phyloP scores from a whole-genome alignment of 768 basidiomycete species.

The Trametes meyenii region DNA sequence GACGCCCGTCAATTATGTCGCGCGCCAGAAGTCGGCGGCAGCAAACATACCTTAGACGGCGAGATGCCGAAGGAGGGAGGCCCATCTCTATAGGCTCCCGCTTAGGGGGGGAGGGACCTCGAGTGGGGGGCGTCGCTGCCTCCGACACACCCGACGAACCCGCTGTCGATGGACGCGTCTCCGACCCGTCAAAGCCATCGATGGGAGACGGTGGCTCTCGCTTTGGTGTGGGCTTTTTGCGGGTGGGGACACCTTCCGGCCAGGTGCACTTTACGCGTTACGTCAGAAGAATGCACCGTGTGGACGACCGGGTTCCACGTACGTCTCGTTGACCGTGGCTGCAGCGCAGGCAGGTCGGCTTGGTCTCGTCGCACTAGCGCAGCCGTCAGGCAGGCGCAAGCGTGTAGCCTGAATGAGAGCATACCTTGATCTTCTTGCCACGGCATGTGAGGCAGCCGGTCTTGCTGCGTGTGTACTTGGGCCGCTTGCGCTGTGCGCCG shows the following conservation, averaged over 20 bases:
- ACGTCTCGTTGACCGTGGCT: slow-evolving; percentile 85
- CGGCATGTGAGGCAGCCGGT: slow-evolving; percentile 94
- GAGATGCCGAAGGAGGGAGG: slow-evolving; percentile 41
- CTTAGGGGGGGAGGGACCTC: slow-evolving; percentile 60
- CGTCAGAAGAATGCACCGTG: not conserved
- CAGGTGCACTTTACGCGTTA: slow-evolving; percentile 60
- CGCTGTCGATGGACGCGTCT: slow-evolving; percentile 73
- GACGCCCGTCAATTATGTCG: slow-evolving; percentile 10
- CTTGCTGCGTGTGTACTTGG: slow-evolving; percentile 93
- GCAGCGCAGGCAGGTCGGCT: slow-evolving; percentile 86
- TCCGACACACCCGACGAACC: slow-evolving; percentile 75
- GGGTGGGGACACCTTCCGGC: slow-evolving; percentile 76
- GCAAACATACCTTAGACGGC: slow-evolving; percentile 43
- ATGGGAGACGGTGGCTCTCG: slow-evolving; percentile 50
- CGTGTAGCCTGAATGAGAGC: slow-evolving; percentile 19
- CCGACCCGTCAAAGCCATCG: slow-evolving; percentile 41
- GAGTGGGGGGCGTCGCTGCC: slow-evolving; percentile 69
- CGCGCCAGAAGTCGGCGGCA: not conserved
- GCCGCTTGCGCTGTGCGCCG: slow-evolving; percentile 70
- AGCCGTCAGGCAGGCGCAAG: slow-evolving; percentile 4
- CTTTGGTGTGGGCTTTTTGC: slow-evolving; percentile 63
- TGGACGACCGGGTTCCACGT: slow-evolving; percentile 28
- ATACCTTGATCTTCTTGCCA: slow-evolving; percentile 91
- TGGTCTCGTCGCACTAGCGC: slow-evolving; percentile 83
- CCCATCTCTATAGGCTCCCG: slow-evolving; percentile 45